A percentile compares a stretch with the other conserved stretches of the same genome.
Evolutionary conservation across 768 basidiomycete genomes (phyloP).

Genomic region (Tylopilus plumbeoviolaceoides): DNA sequence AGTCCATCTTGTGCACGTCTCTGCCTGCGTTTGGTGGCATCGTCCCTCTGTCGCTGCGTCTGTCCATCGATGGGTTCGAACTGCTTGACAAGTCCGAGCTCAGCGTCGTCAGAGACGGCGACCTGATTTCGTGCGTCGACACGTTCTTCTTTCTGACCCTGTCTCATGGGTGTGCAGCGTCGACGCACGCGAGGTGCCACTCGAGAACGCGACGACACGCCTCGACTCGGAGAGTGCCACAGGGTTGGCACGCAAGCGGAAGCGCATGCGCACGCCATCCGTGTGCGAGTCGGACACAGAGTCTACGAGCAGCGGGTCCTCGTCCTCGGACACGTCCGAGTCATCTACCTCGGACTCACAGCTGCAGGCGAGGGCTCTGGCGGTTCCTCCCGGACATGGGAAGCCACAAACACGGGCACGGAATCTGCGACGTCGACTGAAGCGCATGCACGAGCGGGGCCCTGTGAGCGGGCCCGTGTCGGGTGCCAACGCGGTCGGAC

Average conservation of each 20-base stretch:
- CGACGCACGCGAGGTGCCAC: constrained; percentile 3
- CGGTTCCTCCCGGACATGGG: constrained; percentile 55
- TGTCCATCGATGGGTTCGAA: constrained; percentile 29
- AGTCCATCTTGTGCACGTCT: constrained; percentile 16
- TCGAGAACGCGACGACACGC: no score
- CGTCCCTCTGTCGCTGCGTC: constrained; percentile 4
- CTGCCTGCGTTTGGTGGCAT: constrained; percentile 8
- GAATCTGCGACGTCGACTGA: constrained; percentile 53
- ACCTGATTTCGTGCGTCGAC: constrained; percentile 24
- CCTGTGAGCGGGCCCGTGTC: constrained; percentile 31
- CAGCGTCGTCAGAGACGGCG: constrained; percentile 25
- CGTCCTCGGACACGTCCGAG: not conserved
- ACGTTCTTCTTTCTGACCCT: no score
- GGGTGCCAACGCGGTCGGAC: constrained; percentile 37
- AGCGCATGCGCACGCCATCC: constrained; percentile 21
- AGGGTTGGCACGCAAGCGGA: constrained; percentile 21
- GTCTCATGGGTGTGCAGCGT: constrained; percentile 8
- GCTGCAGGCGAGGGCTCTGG: no score
- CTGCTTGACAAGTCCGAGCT: constrained; percentile 27
- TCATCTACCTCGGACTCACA: constrained; percentile 6
- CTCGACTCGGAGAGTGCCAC: no score
- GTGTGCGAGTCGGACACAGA: constrained; percentile 16
- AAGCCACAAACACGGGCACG: constrained; percentile 54
- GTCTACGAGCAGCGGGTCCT: not conserved
- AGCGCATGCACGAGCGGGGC: constrained; percentile 33